Evolutionary conservation across 106 monocot genomes (phyloP), one percentile per base, ranked within the genome.

Genomic region (Platanthera guangdongensis): DNA sequence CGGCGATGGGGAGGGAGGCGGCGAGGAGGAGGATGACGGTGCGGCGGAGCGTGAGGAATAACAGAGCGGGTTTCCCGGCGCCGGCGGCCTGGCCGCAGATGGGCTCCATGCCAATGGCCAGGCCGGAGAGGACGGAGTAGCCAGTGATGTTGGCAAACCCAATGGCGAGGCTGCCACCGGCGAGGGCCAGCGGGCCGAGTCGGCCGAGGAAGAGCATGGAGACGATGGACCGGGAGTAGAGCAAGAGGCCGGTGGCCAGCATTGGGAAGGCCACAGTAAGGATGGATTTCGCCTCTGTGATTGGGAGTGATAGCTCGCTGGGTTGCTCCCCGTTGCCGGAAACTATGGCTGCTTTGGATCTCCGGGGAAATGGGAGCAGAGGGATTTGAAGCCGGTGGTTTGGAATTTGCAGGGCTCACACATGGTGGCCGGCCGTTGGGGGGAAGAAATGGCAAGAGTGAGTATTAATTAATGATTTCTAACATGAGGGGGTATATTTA

Each of bases 151-250:
- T 25, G 25, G 25, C 25, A 25, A 25, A 25, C 25, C 25, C 25
- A 25, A 25, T 25, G 25, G 25, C 25, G 25, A 25, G 25, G 25
- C 25, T 25, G 25, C 25, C 25, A 0, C 25, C 25, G 25, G 25
- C 25, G 25, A 25, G 25, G 25, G 25, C 25, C 25, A 25, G 25
- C 25, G 25, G 25, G 25, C 25, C 62, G 18, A 62, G 62, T 7
- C 7, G 8, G 62, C 62, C 62, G 22, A 62, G 62, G 62, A 62
- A 62, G 62, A 62, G 62, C 62, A 62, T 62, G 6, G 62, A 62
- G 62, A 62, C 16, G n/a, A 62, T 62, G 62, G 62, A 62, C 4
- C 62, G 62, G 62, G 62, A 62, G 62, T 62, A 62, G 62, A 62
- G 21, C 1, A 62, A 19, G 21, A 62, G 62, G 21, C 21, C 62